Percentiles rank a stretch among this genome's conserved stretches.
Evolutionary conservation across 805 yeast genomes (phyloP).

Genomic region (Zygotorulaspora danielsina): DNA sequence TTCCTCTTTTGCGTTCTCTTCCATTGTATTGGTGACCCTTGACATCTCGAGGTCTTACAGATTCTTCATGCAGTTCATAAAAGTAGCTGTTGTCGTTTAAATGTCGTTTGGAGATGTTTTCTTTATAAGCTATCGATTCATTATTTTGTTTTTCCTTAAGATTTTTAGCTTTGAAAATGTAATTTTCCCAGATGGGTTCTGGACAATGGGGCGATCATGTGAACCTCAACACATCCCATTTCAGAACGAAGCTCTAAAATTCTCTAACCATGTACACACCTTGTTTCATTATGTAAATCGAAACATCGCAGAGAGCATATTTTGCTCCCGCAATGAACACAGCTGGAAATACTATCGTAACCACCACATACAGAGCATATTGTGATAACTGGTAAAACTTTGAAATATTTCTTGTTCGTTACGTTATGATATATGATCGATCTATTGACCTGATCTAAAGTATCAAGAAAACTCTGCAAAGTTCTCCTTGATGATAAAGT

Average conservation of each 20-base stretch:
- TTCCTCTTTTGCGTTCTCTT: slow-evolving; percentile 6
- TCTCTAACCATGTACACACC: slow-evolving; percentile 27
- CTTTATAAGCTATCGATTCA: too few species aligned
- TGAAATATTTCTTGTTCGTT: slow-evolving; percentile 33
- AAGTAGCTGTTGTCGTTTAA: too few species aligned
- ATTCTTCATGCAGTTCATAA: too few species aligned
- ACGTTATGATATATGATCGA: slow-evolving; percentile 32
- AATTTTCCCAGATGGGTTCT: slow-evolving; percentile 11
- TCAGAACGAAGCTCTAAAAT: too few species aligned
- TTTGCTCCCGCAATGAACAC: slow-evolving; percentile 33
- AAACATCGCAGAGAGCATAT: slow-evolving; percentile 34
- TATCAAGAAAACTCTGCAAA: slow-evolving; percentile 32
- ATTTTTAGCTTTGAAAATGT: too few species aligned
- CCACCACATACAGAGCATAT: slow-evolving; percentile 37
- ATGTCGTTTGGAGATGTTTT: too few species aligned
- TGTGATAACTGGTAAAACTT: slow-evolving; percentile 33
- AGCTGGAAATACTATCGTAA: slow-evolving; percentile 31
- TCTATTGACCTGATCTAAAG: slow-evolving; percentile 30
- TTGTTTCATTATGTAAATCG: slow-evolving; percentile 34
- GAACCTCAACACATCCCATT: slow-evolving; percentile 3
- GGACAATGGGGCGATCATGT: slow-evolving; percentile 1
- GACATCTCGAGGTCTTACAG: not conserved
- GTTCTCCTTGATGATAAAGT: slow-evolving; percentile 30
- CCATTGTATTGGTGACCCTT: slow-evolving; percentile 7
- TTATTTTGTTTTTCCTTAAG: too few species aligned